Base-by-base conservation (phyloP, 495 filamentous ascomycete genomes). In the Penicillium ochrochloron region DNA sequence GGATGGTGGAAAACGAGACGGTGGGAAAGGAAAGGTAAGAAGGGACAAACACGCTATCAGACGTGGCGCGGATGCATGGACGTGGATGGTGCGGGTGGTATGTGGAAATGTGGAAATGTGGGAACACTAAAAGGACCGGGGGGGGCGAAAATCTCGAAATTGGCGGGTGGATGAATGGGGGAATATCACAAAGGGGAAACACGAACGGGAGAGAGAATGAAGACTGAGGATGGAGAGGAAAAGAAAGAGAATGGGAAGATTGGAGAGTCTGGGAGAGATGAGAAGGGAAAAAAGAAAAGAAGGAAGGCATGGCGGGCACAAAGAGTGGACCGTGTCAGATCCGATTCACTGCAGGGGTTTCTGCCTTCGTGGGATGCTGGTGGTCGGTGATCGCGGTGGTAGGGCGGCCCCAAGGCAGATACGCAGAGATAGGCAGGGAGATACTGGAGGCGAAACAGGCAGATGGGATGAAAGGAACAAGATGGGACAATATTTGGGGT, bases 311-410 rank as follows among this genome's bases (percentile, higher is more conserved):
- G 60, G 50, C 57, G 61, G 64, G 44, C 57, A 66, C 63, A 70
- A 68, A 71, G 64, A 70, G 73, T 72, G 73, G 70, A 69, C 66
- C 64, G 66, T 72, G 69, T 68, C 72, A 69, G 68, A 71, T 71
- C 66, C 60, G 66, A 68, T 66, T 62, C 63, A 69, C 68, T 69
- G 72, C 72, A 75, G 68, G 72, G 72, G 72, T 70, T 64, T 54
- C 27, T 54, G 27, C 31, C 51, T 54, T 54, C 51, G 31, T 29
- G 27, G 62, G 50, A 55, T 41, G 63, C 11, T 46, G 58, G 50
- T 31, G 59, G 53, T 17, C 15, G 37, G 34, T 37, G 35, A 48
- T 52, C 27, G 25, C 25, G 34, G 65, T 31, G 37, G 27, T 41
- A 37, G 35, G 54, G 54, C 54, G 44, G 44, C 6, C 42, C 42